Evolutionary conservation across 306 rosid species (phyloP), one percentile per base, ranked within the genome.

Genomic region (Cucumis cinereus): DNA sequence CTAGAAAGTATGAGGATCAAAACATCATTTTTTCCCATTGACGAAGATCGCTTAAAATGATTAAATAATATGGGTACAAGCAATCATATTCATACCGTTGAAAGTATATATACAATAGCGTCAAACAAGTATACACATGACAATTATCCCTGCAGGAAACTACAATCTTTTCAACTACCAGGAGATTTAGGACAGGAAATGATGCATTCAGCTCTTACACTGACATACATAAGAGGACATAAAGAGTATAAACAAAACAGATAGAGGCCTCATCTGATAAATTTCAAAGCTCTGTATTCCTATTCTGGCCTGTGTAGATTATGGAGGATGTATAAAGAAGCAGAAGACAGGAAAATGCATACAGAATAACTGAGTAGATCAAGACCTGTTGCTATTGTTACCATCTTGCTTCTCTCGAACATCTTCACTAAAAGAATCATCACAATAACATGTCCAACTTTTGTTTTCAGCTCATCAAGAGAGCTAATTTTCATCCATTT

Each of bases 401-500:
- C 98, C 98, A 93, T 90, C 85, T 90, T 91, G 90, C 97, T 93
- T 82, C 98, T 86, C 90, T 94, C 98, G 78, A 93, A 93, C 98
- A 93, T 93, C 85, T 91, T 94, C 12, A 91, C 97, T 14, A 94
- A 86, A 77, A 94, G 95, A 89, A 94, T 94, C 98, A 94, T 91
- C 20, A 94, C 98, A 74, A 91, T 91, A 14, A 94, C 97, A 52
- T 94, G 98, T 13, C 97, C 98, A 73, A 94, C 97, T 66, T 94
- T 94, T 3, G 96, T 94, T 86, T 94, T 94, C 87, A 94, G 76
- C 81, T 94, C 98, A 72, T 90, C 97, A 17, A 94, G 90, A 30
- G 97, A 91, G 87, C 92, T 83, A 22, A 94, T 91, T 86, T 90
- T 89, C 98, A 94, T 94, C 95, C 97, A 91, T 55, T 83, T 83